Evolutionary conservation across 345 rosid genomes (phyloP).

Genomic region (Brassica cretica): DNA sequence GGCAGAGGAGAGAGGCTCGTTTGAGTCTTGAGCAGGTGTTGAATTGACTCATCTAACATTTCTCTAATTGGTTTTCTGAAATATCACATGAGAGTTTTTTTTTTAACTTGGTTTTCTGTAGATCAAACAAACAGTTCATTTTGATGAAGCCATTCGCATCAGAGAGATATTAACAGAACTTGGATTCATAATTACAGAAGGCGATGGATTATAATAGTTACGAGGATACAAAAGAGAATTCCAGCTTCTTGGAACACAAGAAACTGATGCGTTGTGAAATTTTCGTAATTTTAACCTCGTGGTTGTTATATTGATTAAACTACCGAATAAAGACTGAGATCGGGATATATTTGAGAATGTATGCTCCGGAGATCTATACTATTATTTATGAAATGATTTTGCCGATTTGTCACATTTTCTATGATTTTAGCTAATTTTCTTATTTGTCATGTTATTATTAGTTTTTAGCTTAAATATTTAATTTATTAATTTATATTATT

Average conservation of each 20-base stretch:
- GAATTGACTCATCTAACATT: neutral
- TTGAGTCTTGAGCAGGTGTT: constrained; percentile 4
- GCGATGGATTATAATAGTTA: neutral
- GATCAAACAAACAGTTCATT: neutral
- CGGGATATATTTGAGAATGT: neutral
- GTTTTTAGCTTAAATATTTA: no score
- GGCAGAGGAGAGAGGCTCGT: constrained; percentile 9
- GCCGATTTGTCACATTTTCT: no score
- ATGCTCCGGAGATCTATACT: neutral
- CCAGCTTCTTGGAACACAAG: neutral
- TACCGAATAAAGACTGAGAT: neutral
- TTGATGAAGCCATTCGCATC: neutral
- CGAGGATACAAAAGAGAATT: neutral
- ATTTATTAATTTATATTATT: no score
- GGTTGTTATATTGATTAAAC: neutral
- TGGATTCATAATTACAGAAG: neutral
- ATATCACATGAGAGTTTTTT: neutral
- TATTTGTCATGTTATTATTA: no score
- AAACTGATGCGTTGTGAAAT: neutral
- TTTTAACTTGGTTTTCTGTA: neutral
- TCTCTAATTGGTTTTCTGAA: neutral
- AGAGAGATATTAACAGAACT: neutral
- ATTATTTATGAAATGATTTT: no score
- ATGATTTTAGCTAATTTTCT: no score
- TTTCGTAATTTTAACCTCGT: neutral